Conservation (phyloP, 306 rosid genomes). For the Arachis hypogaea region DNA sequence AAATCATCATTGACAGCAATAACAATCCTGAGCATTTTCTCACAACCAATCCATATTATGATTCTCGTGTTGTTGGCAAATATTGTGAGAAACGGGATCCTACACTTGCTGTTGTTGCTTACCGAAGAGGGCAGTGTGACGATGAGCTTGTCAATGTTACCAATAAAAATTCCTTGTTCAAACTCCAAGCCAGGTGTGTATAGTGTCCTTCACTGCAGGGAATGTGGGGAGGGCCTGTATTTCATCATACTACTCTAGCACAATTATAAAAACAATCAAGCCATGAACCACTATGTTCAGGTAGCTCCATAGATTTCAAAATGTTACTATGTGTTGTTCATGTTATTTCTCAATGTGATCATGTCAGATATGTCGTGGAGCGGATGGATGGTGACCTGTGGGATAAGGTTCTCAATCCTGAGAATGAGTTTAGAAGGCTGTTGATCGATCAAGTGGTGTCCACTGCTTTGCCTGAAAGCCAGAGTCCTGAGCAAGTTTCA, state of each 20-base stretch:
- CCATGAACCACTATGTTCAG: neutral
- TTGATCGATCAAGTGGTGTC: conserved; percentile 89
- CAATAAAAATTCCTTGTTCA: conserved; percentile 77
- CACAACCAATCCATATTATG: conserved; percentile 84
- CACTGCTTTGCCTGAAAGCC: conserved; percentile 87
- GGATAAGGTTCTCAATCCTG: conserved; percentile 78
- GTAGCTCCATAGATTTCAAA: neutral
- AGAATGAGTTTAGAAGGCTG: conserved; percentile 76
- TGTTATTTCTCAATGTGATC: conserved; percentile 25
- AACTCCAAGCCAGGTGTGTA: conserved; percentile 83
- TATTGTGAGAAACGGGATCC: conserved; percentile 91
- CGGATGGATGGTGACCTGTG: conserved; percentile 84
- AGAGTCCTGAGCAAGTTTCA: conserved; percentile 87
- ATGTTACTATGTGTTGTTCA: neutral
- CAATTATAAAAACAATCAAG: neutral
- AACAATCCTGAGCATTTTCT: conserved; percentile 89
- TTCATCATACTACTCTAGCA: neutral
- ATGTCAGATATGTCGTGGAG: conserved; percentile 77
- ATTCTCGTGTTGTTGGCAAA: conserved; percentile 89
- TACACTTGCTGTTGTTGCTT: conserved; percentile 85
- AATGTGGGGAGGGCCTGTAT: neutral
- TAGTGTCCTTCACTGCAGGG: neutral
- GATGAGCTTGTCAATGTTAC: conserved; percentile 82
- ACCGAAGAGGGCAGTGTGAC: conserved; percentile 83
- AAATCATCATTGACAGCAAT: conserved; percentile 83